Percentiles rank a stretch among this genome's conserved stretches.
Evolutionary conservation across 352 stramenopile species (phyloP).

Genomic region (Globisporangium nunn): DNA sequence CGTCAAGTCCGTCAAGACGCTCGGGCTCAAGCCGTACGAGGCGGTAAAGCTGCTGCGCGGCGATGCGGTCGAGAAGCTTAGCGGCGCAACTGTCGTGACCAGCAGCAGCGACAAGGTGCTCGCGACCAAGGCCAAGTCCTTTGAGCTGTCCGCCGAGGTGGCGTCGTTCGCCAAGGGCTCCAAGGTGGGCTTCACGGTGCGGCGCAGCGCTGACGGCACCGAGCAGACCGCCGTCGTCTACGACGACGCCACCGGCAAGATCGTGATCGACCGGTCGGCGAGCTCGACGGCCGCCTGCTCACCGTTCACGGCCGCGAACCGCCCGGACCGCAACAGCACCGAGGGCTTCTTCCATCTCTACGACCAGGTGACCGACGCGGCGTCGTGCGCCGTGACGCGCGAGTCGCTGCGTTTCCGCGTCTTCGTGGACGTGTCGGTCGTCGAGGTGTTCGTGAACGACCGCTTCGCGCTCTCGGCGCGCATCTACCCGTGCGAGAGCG

Average conservation of each 20-base stretch:
- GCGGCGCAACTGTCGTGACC: conserved; percentile 16
- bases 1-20: conserved; percentile 64
- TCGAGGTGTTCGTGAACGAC: conserved; percentile 69
- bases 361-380: conserved; percentile 28
- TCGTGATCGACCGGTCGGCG: conserved; percentile 48
- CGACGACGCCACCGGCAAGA: conserved; percentile 48
- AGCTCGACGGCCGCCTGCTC: conserved; percentile 40
- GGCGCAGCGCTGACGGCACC: conserved; percentile 30
- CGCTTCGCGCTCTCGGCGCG: conserved; percentile 56
- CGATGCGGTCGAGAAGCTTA: conserved; percentile 26
- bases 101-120: conserved; percentile 16
- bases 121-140: conserved; percentile 10
- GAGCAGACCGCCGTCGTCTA: conserved; percentile 59
- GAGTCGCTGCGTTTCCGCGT: conserved; percentile 53
- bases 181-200: conserved; percentile 54
- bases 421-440: conserved; percentile 63
- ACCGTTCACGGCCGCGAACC: conserved; percentile 30
- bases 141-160: conserved; percentile 33
- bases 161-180: conserved; percentile 47
- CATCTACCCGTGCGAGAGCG: conserved; percentile 49
- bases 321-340: conserved; percentile 24
- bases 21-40: conserved; percentile 37
- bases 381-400: conserved; percentile 24
- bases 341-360: conserved; percentile 60
- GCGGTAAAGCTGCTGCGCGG: conserved; percentile 45